Percentiles rank a stretch among this genome's conserved stretches.
Evolutionary conservation across 2,329 filamentous ascomycete species (phyloP).

Genomic region (Thelonectria blattea): DNA sequence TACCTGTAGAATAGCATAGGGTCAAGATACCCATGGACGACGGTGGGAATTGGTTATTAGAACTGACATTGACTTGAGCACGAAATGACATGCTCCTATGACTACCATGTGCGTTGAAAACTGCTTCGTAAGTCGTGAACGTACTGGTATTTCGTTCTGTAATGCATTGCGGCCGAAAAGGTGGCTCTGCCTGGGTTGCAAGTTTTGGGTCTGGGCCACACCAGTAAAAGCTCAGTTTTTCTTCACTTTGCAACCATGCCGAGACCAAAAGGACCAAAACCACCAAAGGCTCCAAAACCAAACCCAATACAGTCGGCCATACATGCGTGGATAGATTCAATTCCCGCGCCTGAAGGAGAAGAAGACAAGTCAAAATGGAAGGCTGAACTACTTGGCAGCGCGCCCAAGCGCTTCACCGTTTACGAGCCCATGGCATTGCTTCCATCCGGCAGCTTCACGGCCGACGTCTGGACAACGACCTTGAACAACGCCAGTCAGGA

Average conservation of each 20-base stretch:
- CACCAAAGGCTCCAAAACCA: constrained; percentile 26
- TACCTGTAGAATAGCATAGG: constrained; percentile 51
- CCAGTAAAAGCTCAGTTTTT: constrained; percentile 5
- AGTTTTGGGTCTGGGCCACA: too few relatives aligned
- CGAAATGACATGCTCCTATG: not conserved
- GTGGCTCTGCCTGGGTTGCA: too few relatives aligned
- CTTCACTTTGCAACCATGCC: constrained; percentile 34
- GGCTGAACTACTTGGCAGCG: constrained; percentile 45
- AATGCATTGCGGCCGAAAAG: too few relatives aligned
- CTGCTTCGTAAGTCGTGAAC: not conserved
- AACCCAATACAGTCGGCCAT: constrained; percentile 44
- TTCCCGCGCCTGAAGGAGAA: constrained; percentile 8
- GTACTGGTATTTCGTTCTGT: not conserved
- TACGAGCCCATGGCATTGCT: constrained; percentile 68
- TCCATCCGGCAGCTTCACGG: constrained; percentile 62
- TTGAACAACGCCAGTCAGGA: constrained; percentile 38
- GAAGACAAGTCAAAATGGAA: constrained; percentile 22
- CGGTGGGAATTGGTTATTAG: constrained; percentile 39
- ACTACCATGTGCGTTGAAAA: not conserved
- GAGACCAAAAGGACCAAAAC: constrained; percentile 31
- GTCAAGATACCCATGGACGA: constrained; percentile 50
- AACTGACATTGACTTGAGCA: constrained; percentile 25
- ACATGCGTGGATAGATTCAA: constrained; percentile 36
- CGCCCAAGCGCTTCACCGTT: constrained; percentile 64
- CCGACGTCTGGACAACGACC: constrained; percentile 47